Evolutionary conservation across 495 filamentous ascomycete species (phyloP), one percentile per base, ranked within the genome.

Genomic region (Penicilliopsis zonata): DNA sequence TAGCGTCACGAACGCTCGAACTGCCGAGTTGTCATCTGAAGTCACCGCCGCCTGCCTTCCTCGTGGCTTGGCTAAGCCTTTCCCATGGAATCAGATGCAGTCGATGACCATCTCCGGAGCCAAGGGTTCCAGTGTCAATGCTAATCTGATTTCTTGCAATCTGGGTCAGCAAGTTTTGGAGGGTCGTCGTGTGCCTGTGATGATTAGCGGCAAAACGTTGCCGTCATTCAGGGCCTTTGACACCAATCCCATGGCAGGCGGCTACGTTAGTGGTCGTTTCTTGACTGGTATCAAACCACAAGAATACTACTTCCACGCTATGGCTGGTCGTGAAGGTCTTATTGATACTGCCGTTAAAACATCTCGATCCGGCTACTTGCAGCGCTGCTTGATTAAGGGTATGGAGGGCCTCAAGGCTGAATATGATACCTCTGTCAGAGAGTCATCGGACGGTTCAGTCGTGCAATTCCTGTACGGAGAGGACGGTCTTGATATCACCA

Each of bases 331-430:
- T 57, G 92, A 99, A 65, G 92, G 92, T 65, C 65, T 99, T 44
- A 96, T 99, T 59, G 92, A 99, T 71, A 99, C 92, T 24, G 92
- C 92, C 35, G 92, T 99, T 44, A 99, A 99, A 63, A 99, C 92
- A 3, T 88, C 86, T 22, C 74, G 88, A 43, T 95, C 87, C 22
- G 92, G 92, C 45, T 99, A 99, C 50, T 59, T 99, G 38, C 92
- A 99, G 53, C 80, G 92, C 52, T 99, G 92, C 69, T 59, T 99
- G 43, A 90, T 96, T 58, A 99, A 99, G 65, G 92, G 88, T 28
- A 94, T 99, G 87, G 92, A 99, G 54, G 92, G 92, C 3, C 59
- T 95, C 26, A 79, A 72, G 43, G 85, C 92, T 0, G 74, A 87
- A 41, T 95, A 99, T 51, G 92, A 99, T 48, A 82, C 76, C 14